Evolutionary conservation across 164 flowering plant genomes (phyloP).

Genomic region (Dillenia turbinata): DNA sequence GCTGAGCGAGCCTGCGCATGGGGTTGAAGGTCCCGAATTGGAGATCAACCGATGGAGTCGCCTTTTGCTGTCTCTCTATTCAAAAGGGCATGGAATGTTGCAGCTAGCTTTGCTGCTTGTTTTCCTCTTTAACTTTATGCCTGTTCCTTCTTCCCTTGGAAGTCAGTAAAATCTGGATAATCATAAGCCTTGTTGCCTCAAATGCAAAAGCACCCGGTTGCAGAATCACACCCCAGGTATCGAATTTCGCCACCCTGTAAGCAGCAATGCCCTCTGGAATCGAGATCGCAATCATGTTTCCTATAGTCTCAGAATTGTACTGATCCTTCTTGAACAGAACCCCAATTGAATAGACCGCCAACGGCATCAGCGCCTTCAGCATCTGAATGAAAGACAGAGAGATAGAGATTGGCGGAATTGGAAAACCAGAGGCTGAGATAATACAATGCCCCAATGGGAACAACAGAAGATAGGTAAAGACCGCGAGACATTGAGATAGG

Average conservation of each 20-base stretch:
- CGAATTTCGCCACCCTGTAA: constrained; percentile 25
- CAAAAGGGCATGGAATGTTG: no score
- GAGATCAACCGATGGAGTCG: no score
- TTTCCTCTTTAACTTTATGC: no score
- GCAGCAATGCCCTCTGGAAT: constrained; percentile 23
- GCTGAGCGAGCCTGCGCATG: no score
- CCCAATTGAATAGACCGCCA: constrained; percentile 22
- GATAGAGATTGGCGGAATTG: constrained; percentile 25
- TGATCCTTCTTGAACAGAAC: constrained; percentile 15
- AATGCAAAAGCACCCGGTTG: constrained; percentile 21
- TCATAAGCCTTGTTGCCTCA: constrained; percentile 21
- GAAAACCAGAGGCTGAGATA: constrained; percentile 23
- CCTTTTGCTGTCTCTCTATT: no score
- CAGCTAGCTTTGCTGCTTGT: no score
- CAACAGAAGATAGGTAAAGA: constrained; percentile 17
- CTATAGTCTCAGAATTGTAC: constrained; percentile 14
- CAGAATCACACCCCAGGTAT: constrained; percentile 18
- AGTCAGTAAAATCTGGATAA: constrained; percentile 21
- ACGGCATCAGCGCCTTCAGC: constrained; percentile 31
- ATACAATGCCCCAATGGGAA: constrained; percentile 24
- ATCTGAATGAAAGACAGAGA: constrained; percentile 34
- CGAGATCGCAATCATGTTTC: constrained; percentile 21
- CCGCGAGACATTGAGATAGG: constrained; percentile 15
- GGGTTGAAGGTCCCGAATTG: no score
- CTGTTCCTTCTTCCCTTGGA: constrained; percentile 11